Base-by-base conservation (phyloP, 164 flowering plant species). In the Magnolia changhungtana region DNA sequence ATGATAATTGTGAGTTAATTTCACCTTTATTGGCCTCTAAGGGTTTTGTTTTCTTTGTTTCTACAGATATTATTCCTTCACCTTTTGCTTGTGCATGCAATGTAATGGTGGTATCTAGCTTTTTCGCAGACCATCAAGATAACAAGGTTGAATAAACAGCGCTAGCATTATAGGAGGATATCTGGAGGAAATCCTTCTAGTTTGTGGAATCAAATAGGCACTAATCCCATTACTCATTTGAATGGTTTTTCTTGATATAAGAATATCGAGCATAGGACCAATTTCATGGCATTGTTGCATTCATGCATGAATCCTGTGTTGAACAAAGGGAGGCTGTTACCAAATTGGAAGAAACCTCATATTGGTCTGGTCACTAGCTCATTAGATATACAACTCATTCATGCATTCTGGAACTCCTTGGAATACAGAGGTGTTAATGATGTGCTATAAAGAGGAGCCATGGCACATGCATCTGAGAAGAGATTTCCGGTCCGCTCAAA, bases 401-500 rank as follows among this genome's bases (percentile, higher is more conserved):
- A 67, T 68, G 50, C 45, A 24, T 51, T 67, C 13, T 77, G 75
- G 71, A 74, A 63, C 65, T 76, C 76, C 59, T 50, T 55, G 72
- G 72, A 50, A 77, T 72, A 65, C 73, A 75, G 76, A 76, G 73
- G 76, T 75, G 74, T 81, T 78, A 69, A 77, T 74, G 79, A 75
- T 80, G 75, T 81, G 74, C 65, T 82, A 78, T 83, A 83, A 88
- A 77, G 75, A 78, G 75, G 80, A 84, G 78, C 75, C 66, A 88
- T 85, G 95, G 89, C 81, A 75, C 80, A 76, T 76, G 67, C 51
- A 37, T 77, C 85, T 55, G 88, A 86, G 76, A 93, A 87, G 84
- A 89, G 64, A 78, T 93, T 77, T 85, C 97, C 99, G 45, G 75
- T 88, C 74, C 75, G 83, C 83, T 82, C 97, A 10, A 81, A 84